Percentiles rank a stretch among this genome's conserved stretches.
These are phyloP conservation scores for Vitis rotundifolia DNA, from an alignment of 164 flowering plant species.

Conservation along the genomic window DNA sequence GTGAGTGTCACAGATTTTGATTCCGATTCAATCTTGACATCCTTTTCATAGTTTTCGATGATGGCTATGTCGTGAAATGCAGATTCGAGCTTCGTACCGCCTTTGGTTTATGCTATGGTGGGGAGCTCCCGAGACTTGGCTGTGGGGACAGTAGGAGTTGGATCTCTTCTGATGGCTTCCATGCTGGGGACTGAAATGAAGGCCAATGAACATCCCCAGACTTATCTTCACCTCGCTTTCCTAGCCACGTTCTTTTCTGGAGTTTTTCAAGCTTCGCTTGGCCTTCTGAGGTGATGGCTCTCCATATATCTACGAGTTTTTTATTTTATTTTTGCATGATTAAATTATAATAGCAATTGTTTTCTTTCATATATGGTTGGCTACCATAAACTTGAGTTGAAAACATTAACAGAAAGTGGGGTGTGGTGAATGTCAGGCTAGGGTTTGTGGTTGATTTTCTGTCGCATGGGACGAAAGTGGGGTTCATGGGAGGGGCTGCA, in stretches of 20 bases:
- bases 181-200: slow-evolving; percentile 75
- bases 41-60: neutral
- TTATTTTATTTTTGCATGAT: neutral
- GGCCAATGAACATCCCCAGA: slow-evolving; percentile 53
- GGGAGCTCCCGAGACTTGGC: slow-evolving; percentile 97
- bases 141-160: slow-evolving; percentile 95
- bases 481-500: slow-evolving; percentile 98
- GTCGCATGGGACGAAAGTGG: slow-evolving; percentile 93
- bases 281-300: slow-evolving; percentile 67
- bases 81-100: slow-evolving; percentile 99
- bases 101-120: slow-evolving; percentile 91
- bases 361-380: no score
- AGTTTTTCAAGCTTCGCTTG: slow-evolving; percentile 64
- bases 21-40: neutral
- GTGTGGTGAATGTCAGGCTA: slow-evolving; percentile 45
- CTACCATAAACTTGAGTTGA: neutral
- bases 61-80: slow-evolving; percentile 6
- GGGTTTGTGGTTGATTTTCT: slow-evolving; percentile 95
- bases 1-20: slow-evolving; percentile 37
- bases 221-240: slow-evolving; percentile 89
- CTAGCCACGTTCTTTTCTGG: slow-evolving; percentile 94
- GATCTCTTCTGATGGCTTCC: slow-evolving; percentile 73
- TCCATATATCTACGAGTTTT: neutral
- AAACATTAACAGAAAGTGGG: neutral
- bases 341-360: neutral